These are phyloP conservation scores for Fraxinus xanthoxyloides DNA, from an alignment of 305 asterid species.

Conservation along the genomic window DNA sequence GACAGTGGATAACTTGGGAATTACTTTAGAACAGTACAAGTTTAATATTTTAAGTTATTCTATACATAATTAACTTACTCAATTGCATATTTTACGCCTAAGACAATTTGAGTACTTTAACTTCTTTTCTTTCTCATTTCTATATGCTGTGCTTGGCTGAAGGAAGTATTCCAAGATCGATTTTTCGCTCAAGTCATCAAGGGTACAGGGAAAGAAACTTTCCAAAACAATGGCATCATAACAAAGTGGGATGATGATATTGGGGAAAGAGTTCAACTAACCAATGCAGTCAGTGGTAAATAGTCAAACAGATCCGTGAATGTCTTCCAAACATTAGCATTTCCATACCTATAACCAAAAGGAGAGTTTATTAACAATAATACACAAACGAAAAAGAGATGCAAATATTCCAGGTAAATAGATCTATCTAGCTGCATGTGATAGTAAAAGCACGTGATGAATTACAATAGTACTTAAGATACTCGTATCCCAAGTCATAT, in stretches of 20 bases:
- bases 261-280: slow-evolving; percentile 29
- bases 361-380: not conserved
- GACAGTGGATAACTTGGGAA: not conserved
- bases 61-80: not conserved
- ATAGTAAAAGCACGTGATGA: not conserved
- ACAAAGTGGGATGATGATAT: slow-evolving; percentile 5
- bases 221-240: not conserved
- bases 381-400: not conserved
- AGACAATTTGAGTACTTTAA: not conserved
- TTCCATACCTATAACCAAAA: slow-evolving; percentile 53
- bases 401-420: slow-evolving; percentile 8
- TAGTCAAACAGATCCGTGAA: slow-evolving; percentile 78
- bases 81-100: not conserved
- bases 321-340: slow-evolving; percentile 79
- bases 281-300: slow-evolving; percentile 76
- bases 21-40: not conserved
- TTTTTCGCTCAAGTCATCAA: not conserved
- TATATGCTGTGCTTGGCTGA: slow-evolving; percentile 7
- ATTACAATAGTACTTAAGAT: not conserved
- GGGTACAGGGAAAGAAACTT: slow-evolving; percentile 4
- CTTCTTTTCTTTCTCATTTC: not conserved
- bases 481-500: not conserved
- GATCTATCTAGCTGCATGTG: not conserved
- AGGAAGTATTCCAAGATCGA: not conserved
- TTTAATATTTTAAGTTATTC: not conserved